phyloP scores from a whole-genome alignment of 1,284 basidiomycete genomes.

The Golubevia pallescens region DNA sequence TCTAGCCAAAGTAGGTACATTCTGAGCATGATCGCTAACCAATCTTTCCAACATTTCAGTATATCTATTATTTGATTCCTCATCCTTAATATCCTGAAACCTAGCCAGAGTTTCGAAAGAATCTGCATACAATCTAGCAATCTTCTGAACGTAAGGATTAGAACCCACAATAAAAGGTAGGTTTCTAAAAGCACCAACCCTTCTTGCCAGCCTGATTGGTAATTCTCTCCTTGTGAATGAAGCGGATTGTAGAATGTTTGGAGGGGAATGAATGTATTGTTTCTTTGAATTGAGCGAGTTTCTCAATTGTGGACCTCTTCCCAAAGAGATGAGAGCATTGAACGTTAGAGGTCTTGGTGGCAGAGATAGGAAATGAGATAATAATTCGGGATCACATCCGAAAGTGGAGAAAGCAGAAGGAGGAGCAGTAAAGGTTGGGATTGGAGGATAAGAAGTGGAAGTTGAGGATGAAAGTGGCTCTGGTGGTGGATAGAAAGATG shows the following conservation, averaged over 20 bases:
- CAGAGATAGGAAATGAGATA: slow-evolving; percentile 36
- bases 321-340: slow-evolving; percentile 44
- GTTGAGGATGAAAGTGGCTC: slow-evolving; percentile 9
- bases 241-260: slow-evolving; percentile 30
- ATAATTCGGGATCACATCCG: slow-evolving; percentile 48
- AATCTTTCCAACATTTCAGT: slow-evolving; percentile 74
- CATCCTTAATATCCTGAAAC: slow-evolving; percentile 72
- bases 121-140: slow-evolving; percentile 75
- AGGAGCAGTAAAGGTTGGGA: slow-evolving; percentile 1
- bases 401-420: slow-evolving; percentile 27
- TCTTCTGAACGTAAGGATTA: slow-evolving; percentile 82
- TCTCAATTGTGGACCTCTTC: slow-evolving; percentile 38
- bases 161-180: slow-evolving; percentile 77
- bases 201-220: slow-evolving; percentile 56
- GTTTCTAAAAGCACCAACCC: slow-evolving; percentile 54
- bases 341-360: slow-evolving; percentile 50
- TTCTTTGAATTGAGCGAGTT: no score
- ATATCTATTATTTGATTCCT: slow-evolving; percentile 76
- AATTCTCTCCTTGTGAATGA: slow-evolving; percentile 52
- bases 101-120: slow-evolving; percentile 78
- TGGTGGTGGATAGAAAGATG: slow-evolving; percentile 13
- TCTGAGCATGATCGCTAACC: slow-evolving; percentile 80
- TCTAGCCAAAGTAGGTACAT: slow-evolving; percentile 86
- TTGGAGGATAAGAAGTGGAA: not conserved
- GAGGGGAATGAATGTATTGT: not conserved